A percentile compares a stretch with the other conserved stretches of the same genome.
These are phyloP conservation scores for Kluyveromyces siamensis DNA, from an alignment of 805 yeast species.

Conservation along the genomic window DNA sequence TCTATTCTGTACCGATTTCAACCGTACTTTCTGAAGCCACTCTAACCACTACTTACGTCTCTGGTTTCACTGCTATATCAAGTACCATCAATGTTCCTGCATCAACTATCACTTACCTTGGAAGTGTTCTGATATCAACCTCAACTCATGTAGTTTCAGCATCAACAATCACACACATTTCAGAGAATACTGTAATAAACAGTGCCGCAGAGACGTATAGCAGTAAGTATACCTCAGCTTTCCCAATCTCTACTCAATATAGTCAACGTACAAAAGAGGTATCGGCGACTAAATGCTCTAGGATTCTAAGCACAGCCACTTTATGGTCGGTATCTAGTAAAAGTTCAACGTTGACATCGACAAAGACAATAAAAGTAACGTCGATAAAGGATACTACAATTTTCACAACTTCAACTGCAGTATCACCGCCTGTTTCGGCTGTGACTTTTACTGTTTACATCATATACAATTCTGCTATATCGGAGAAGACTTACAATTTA, in stretches of 20 bases:
- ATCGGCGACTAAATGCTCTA: too few species aligned
- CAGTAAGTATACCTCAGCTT: background rate
- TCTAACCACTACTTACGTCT: background rate
- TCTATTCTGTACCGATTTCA: background rate
- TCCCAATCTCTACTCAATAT: background rate
- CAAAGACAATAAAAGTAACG: background rate
- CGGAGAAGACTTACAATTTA: background rate
- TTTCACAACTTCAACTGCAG: background rate
- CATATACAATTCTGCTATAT: background rate
- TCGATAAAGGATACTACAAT: background rate
- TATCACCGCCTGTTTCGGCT: constrained; percentile 2
- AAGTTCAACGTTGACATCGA: background rate
- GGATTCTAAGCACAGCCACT: background rate
- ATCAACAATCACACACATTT: background rate
- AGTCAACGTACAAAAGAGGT: too few species aligned
- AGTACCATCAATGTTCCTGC: background rate
- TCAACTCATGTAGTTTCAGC: background rate
- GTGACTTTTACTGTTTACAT: constrained; percentile 1
- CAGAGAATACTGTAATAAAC: too few species aligned
- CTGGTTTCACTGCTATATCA: background rate
- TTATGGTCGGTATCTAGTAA: background rate
- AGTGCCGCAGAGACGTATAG: too few species aligned
- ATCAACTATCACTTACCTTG: background rate
- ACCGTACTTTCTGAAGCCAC: background rate
- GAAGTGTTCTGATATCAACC: background rate